Evolutionary conservation across 2,329 filamentous ascomycete genomes (phyloP), one percentile per base, ranked within the genome.

Genomic region (Verticillium alfalfae): DNA sequence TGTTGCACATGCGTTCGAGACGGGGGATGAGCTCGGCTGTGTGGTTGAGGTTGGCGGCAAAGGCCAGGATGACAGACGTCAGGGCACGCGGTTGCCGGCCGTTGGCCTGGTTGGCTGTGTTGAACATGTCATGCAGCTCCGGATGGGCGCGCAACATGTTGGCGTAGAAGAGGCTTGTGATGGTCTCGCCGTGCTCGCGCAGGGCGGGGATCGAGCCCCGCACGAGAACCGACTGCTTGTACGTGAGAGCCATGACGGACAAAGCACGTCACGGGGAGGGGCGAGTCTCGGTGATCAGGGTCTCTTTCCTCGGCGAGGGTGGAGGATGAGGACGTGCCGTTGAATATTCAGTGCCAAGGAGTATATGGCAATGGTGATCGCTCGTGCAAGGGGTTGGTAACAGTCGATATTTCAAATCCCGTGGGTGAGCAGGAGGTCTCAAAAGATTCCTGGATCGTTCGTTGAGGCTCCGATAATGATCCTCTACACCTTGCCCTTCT

Each of bases 91-190:
- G 67, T 37, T 70, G 68, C 6, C 66, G 67, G 13, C 68, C 67
- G 7, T 65, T 68, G 52, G 64, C 56, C 59, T 70, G 68, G 45
- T 70, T 68, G 45, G 66, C 65, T 52, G 65, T 66, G 62, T 92
- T 92, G 82, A 93, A 92, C 73, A 89, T 79, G 72, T 87, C 83
- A 68, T 87, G 84, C 37, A 93, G 82, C 55, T 86, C 82, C 0
- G 89, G 89, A 63, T 91, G 80, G 45, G 85, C 84, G 12, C 71
- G 71, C 31, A 93, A 78, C 79, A 93, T 84, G 70, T 85, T 87
- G 64, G 80, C 79, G 79, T 93, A 93, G 78, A 93, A 92, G 66
- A 83, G 81, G n/a, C 80, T 81, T 6, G 89, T 88, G 72, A 93
- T 90, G 64, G 81, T 79, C 65, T 83, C 81, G 70, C 90, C 90